Base-by-base conservation (phyloP, 2,329 filamentous ascomycete genomes). In the Penicillium brasilianum region DNA sequence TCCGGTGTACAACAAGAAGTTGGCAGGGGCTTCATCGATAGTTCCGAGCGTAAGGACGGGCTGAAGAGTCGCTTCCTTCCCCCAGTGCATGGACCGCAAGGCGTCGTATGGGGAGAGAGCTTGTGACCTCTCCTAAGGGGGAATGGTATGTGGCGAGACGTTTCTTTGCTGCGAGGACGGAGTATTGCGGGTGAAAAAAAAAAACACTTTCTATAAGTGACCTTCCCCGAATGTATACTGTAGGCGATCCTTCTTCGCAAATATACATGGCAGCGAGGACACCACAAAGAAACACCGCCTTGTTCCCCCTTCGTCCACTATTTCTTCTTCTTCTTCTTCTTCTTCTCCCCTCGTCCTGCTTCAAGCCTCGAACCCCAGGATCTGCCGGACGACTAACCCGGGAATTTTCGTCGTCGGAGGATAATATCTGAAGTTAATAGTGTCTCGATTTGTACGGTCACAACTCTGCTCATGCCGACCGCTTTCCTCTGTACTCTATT, bases 341-440 rank as follows among this genome's bases (percentile, higher is more conserved):
- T 28, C 25, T 28, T 6, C 25, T 28, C 6, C 25, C 6, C 25
- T 28, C 25, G 3, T 28, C 25, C 6, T 28, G 25, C 25, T 28
- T 28, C 25, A 28, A 28, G 32, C 8, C 32, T 53, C 39, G 34
- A 37, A 50, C 57, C 54, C 58, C 18, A 52, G 50, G 59, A 64
- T 64, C 63, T 69, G 66, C 66, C 63, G 65, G 61, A 41, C 25
- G 66, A 67, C 63, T 18, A 64, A 64, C 63, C 59, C 20, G 67
- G 67, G 55, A 68, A 64, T 34, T 28, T 34, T 28, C 30, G n/a
- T 20, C 28, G 30, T 50, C 48, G 18, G 22, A 30, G 25, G 30
- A 6, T 30, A 30, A n/a, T 34, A 28, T 34, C 30, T 18, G 48
- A 28, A 34, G n/a, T 22, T 20, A 20, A 50, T 30, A 25, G n/a